Conservation (phyloP, 2,329 filamentous ascomycete genomes). For the Phaeosphaeriaceae sp. region DNA sequence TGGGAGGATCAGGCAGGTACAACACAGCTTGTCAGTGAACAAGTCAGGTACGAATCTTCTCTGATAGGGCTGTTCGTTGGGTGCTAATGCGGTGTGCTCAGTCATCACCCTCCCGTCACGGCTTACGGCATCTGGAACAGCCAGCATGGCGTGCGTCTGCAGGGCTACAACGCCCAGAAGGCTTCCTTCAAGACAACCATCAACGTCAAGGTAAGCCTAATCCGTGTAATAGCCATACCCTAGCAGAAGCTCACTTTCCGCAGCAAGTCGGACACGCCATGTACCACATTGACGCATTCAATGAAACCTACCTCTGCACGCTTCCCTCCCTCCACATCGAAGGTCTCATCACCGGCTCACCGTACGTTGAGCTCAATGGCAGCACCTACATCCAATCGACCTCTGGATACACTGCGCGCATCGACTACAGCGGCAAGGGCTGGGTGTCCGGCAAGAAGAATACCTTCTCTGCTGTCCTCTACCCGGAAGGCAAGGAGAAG, state of each 20-base stretch:
- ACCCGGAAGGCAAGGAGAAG: conserved; percentile 73
- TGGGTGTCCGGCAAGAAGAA: conserved; percentile 98
- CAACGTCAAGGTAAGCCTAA: conserved; percentile 77
- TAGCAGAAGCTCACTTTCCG: conserved; percentile 7
- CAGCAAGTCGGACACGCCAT: conserved; percentile 87
- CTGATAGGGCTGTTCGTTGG: conserved; percentile 1
- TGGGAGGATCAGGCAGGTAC: conserved; percentile 86
- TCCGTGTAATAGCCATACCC: too few relatives aligned
- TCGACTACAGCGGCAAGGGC: conserved; percentile 92
- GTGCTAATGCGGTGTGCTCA: conserved; percentile 35
- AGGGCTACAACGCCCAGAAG: conserved; percentile 95
- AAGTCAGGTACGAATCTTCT: conserved; percentile 72
- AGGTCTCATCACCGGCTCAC: conserved; percentile 83
- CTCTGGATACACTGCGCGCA: conserved; percentile 84
- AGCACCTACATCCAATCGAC: conserved; percentile 86
- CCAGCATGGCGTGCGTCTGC: conserved; percentile 75
- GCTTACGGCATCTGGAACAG: conserved; percentile 92
- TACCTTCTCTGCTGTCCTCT: conserved; percentile 78
- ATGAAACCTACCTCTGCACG: conserved; percentile 87
- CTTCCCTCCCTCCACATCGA: conserved; percentile 93
- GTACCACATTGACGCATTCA: conserved; percentile 72
- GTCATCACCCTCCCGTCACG: conserved; percentile 92
- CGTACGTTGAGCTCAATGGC: conserved; percentile 90
- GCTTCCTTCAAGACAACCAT: conserved; percentile 94
- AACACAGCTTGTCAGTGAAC: conserved; percentile 89